Evolutionary conservation across 257 asterid genomes (phyloP).

Genomic region (Petunia axillaris): DNA sequence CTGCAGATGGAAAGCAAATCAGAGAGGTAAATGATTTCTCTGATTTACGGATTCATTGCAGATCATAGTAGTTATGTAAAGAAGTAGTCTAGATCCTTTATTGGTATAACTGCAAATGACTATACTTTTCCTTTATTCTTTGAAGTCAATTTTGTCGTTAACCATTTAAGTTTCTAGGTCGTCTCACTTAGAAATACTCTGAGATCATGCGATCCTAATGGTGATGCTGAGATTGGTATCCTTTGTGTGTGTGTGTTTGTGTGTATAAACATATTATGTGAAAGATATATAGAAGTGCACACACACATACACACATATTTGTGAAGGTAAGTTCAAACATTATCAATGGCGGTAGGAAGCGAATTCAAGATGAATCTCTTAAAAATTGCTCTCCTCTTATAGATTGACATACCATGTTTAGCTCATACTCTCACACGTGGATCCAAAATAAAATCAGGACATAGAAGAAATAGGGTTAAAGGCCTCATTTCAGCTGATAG

Average conservation of each 20-base stretch:
- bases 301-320: no score
- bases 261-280: no score
- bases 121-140: not conserved
- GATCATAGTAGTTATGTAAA: not conserved
- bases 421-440: constrained; percentile 29
- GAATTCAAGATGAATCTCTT: no score
- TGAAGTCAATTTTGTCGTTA: not conserved
- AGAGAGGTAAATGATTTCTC: constrained; percentile 15
- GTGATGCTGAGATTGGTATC: constrained; percentile 32
- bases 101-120: not conserved
- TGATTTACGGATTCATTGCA: not conserved
- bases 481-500: not conserved
- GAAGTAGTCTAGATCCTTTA: not conserved
- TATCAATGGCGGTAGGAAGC: no score
- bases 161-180: not conserved
- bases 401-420: not conserved
- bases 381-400: not conserved
- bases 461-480: not conserved
- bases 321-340: no score
- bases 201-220: constrained; percentile 59
- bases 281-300: no score
- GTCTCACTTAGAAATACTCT: constrained; percentile 39
- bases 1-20: constrained; percentile 16
- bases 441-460: not conserved
- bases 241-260: no score